Evolutionary conservation across 2,329 filamentous ascomycete genomes (phyloP).

Genomic region (Paraphaeosphaeria minitans): DNA sequence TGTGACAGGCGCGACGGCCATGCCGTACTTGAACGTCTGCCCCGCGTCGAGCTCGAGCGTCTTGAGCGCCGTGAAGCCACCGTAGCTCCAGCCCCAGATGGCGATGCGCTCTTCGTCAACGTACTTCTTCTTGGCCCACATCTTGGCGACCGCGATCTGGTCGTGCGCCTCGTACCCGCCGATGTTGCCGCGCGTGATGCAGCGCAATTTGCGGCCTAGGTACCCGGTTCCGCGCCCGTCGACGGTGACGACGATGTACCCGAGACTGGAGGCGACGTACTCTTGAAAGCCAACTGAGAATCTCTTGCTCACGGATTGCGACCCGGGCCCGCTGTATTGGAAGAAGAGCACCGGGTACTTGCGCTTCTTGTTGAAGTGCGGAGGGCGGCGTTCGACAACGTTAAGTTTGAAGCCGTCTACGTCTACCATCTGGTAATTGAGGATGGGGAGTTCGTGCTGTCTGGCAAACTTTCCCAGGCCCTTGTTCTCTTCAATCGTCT

Average conservation of each 20-base stretch:
- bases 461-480: conserved; percentile 70
- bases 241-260: conserved; percentile 93
- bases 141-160: conserved; percentile 87
- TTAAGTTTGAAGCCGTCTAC: conserved; percentile 77
- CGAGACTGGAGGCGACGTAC: conserved; percentile 82
- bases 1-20: conserved; percentile 98
- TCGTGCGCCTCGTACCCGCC: conserved; percentile 85
- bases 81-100: conserved; percentile 99
- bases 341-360: conserved; percentile 94
- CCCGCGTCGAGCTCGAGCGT: conserved; percentile 91
- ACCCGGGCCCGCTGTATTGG: conserved; percentile 93
- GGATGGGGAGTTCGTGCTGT: conserved; percentile 79
- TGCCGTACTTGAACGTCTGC: conserved; percentile 90
- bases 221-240: conserved; percentile 93
- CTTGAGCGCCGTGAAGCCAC: conserved; percentile 94
- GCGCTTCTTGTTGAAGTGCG: conserved; percentile 82
- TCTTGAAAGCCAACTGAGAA: conserved; percentile 90
- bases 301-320: conserved; percentile 79
- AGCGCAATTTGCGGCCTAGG: conserved; percentile 82
- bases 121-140: conserved; percentile 81
- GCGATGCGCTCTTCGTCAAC: conserved; percentile 82
- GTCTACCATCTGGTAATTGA: conserved; percentile 83
- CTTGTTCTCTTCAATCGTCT: conserved; percentile 78
- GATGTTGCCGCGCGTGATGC: conserved; percentile 80
- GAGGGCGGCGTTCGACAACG: conserved; percentile 82